phyloP scores from a whole-genome alignment of 768 basidiomycete species.

The Hygrophoropsis aurantiaca region DNA sequence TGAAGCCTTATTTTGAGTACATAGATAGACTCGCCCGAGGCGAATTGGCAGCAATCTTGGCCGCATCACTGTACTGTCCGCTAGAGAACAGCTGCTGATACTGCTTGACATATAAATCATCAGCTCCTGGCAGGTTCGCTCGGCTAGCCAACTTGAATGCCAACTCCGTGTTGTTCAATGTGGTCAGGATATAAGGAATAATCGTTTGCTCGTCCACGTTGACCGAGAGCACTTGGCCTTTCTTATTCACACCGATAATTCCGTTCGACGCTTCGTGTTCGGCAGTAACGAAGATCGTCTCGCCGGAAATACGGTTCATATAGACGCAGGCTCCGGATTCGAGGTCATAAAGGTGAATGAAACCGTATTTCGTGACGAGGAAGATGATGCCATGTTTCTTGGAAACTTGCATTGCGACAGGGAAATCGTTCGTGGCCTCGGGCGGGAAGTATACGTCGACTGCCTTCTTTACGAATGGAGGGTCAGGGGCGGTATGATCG shows the following conservation, averaged over 20 bases:
- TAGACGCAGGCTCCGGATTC: constrained; percentile 97
- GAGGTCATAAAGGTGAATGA: constrained; percentile 98
- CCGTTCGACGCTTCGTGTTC: constrained; percentile 93
- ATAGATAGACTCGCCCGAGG: constrained; percentile 62
- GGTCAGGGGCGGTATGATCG: constrained; percentile 90
- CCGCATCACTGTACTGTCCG: constrained; percentile 90
- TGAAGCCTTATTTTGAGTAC: neutral
- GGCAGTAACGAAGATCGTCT: constrained; percentile 98
- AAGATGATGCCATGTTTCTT: constrained; percentile 96
- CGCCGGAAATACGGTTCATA: constrained; percentile 99
- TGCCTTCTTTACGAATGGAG: constrained; percentile 93
- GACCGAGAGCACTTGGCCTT: constrained; percentile 96
- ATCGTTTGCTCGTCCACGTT: constrained; percentile 96
- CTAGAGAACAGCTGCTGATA: constrained; percentile 88
- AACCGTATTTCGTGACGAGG: constrained; percentile 97
- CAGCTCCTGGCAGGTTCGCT: constrained; percentile 94
- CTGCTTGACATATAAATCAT: constrained; percentile 93
- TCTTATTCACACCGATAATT: constrained; percentile 99
- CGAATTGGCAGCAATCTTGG: constrained; percentile 97
- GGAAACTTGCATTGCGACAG: constrained; percentile 99
- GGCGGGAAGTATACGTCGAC: constrained; percentile 99
- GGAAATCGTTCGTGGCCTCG: constrained; percentile 97
- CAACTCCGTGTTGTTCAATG: constrained; percentile 95
- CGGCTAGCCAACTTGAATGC: constrained; percentile 98
- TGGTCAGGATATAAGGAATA: constrained; percentile 90